These are phyloP conservation scores for Rhodotorula sp. DNA, from an alignment of 1,284 basidiomycete genomes.

Conservation along the genomic window DNA sequence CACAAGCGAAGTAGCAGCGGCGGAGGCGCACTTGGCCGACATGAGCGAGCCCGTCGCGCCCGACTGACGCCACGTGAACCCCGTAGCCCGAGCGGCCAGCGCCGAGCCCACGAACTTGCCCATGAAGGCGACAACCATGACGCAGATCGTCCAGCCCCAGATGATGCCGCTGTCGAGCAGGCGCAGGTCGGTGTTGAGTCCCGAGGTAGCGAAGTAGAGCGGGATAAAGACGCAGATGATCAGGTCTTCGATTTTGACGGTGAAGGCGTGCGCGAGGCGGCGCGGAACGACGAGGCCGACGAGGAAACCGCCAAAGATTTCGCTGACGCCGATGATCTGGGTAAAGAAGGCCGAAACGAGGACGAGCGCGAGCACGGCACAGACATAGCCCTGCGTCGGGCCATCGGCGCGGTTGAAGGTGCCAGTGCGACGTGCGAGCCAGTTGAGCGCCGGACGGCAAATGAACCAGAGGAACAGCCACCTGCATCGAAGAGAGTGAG, in stretches of 20 bases:
- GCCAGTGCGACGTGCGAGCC: conserved; percentile 71
- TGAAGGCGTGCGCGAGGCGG: conserved; percentile 68
- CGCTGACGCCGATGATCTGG: conserved; percentile 71
- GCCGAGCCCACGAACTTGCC: conserved; percentile 76
- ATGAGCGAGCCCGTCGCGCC: conserved; percentile 85
- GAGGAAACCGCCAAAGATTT: conserved; percentile 59
- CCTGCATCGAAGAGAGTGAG: conserved; percentile 43
- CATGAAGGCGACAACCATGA: conserved; percentile 73
- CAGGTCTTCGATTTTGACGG: conserved; percentile 76
- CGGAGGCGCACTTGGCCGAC: conserved; percentile 56
- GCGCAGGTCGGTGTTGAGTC: conserved; percentile 25
- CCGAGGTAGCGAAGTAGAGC: conserved; percentile 45
- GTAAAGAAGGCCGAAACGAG: conserved; percentile 80
- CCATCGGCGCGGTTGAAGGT: conserved; percentile 64
- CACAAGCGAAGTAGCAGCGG: too few relatives aligned
- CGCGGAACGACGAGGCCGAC: conserved; percentile 86
- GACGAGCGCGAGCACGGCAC: conserved; percentile 68
- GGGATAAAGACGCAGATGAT: conserved; percentile 69
- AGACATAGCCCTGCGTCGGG: conserved; percentile 76
- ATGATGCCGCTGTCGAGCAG: conserved; percentile 28
- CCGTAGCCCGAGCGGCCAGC: conserved; percentile 62
- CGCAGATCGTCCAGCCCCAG: conserved; percentile 76
- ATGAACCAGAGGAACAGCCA: conserved; percentile 75
- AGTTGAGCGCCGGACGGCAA: conserved; percentile 55
- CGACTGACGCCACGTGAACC: conserved; percentile 74